phyloP scores from a whole-genome alignment of 2,329 filamentous ascomycete genomes.

The Mycosphaerella arachidis region DNA sequence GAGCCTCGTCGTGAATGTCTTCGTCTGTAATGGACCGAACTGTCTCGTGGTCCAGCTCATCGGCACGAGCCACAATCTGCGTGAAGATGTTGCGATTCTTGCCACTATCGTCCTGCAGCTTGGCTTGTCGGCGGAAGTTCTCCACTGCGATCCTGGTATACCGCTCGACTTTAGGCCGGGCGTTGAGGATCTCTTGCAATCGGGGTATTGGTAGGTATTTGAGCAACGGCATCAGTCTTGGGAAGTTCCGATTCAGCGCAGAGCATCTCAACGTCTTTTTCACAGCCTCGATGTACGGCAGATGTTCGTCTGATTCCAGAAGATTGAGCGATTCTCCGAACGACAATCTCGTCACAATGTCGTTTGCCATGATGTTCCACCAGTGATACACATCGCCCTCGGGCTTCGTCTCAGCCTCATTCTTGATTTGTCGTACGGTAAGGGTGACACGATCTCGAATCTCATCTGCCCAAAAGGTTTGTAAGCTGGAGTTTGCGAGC shows the following conservation, averaged over 20 bases:
- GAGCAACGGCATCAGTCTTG: constrained; percentile 14
- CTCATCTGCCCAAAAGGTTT: constrained; percentile 33
- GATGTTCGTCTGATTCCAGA: constrained; percentile 24
- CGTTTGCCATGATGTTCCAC: constrained; percentile 37
- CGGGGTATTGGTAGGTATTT: constrained; percentile 15
- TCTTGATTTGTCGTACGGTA: constrained; percentile 32
- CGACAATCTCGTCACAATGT: constrained; percentile 35
- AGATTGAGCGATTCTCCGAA: constrained; percentile 39
- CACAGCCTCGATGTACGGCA: constrained; percentile 15
- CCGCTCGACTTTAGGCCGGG: constrained; percentile 16
- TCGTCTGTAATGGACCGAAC: constrained; percentile 20
- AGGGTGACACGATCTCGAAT: constrained; percentile 32
- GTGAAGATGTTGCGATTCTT: constrained; percentile 17
- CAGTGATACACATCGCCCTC: constrained; percentile 37
- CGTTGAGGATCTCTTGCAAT: constrained; percentile 15
- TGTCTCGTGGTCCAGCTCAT: constrained; percentile 12
- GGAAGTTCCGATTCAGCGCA: constrained; percentile 16
- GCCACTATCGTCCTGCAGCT: neutral
- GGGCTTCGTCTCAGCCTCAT: constrained; percentile 24
- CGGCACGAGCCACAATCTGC: constrained; percentile 18
- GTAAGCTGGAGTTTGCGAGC: constrained; percentile 33
- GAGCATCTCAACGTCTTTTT: constrained; percentile 16
- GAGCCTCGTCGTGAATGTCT: constrained; percentile 25
- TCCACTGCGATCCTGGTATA: constrained; percentile 17
- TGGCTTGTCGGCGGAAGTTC: constrained; percentile 12